phyloP scores from a whole-genome alignment of 2,329 filamentous ascomycete species.

The Stachybotrys chlorohalonatus region DNA sequence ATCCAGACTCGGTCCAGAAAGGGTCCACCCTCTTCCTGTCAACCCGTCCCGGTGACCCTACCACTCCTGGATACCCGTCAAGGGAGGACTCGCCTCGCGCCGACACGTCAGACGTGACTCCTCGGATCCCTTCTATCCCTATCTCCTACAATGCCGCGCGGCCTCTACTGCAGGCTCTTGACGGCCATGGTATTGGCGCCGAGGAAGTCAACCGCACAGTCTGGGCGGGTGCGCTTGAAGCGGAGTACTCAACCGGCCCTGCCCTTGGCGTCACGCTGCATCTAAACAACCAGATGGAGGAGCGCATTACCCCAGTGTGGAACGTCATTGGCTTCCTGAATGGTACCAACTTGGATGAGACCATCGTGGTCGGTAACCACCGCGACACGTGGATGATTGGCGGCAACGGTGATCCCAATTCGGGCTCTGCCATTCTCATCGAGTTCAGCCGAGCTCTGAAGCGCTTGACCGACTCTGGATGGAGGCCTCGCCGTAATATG shows the following conservation, averaged over 20 bases:
- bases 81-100: slow-evolving; percentile 61
- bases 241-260: slow-evolving; percentile 32
- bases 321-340: slow-evolving; percentile 77
- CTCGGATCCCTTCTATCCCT: slow-evolving; percentile 71
- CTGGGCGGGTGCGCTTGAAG: slow-evolving; percentile 46
- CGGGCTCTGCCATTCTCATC: slow-evolving; percentile 66
- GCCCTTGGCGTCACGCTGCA: slow-evolving; percentile 52
- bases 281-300: slow-evolving; percentile 59
- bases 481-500: slow-evolving; percentile 66
- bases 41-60: slow-evolving; percentile 55
- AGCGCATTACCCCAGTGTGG: slow-evolving; percentile 62
- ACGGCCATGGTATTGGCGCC: slow-evolving; percentile 64
- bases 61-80: slow-evolving; percentile 74
- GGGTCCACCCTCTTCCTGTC: slow-evolving; percentile 68
- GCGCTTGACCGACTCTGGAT: slow-evolving; percentile 59
- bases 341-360: slow-evolving; percentile 65
- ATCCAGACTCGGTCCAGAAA: slow-evolving; percentile 70
- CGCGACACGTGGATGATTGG: slow-evolving; percentile 77
- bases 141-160: slow-evolving; percentile 71
- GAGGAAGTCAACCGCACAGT: slow-evolving; percentile 51
- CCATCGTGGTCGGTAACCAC: slow-evolving; percentile 67
- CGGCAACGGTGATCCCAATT: slow-evolving; percentile 79
- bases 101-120: slow-evolving; percentile 52
- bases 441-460: slow-evolving; percentile 69
- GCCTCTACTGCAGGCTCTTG: slow-evolving; percentile 67